Base-by-base conservation (phyloP, 345 rosid species). In the Carallia pectinifolia region DNA sequence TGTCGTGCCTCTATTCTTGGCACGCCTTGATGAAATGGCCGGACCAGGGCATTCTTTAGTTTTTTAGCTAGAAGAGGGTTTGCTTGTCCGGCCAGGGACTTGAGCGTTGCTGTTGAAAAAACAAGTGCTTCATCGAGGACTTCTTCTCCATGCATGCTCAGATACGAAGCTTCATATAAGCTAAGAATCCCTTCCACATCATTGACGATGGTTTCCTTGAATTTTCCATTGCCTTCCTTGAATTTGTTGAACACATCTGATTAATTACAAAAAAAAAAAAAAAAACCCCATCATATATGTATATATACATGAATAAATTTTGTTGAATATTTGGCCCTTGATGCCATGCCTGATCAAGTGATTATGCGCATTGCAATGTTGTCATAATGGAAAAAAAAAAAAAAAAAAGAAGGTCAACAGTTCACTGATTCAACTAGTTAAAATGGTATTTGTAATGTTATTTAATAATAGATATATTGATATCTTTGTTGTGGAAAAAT, bases 101-200 rank as follows among this genome's bases (percentile, higher is more conserved):
- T 34, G 40, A 60, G 31, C 2, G 30, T 30, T 30, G 36, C 18
- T 10, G 7, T 60, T 16, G 63, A 27, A 33, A 60, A 30, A 15
- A 9, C 38, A 60, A 60, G 38, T 37, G 63, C 63, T 60, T 60
- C 63, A 6, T 60, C 63, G 13, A 60, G 3, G 33, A 31, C 31
- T 6, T 60, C 38, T 34, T 60, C 63, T 60, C 38, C 63, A 30
- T 30, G 63, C 37, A 33, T 30, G n/a, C 63, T 60, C 2, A 60
- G 63, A 60, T 29, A 15, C 18, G 34, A 8, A 12, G 63, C 63
- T 31, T 60, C 63, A 15, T 60, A 60, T 15, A 60, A 33, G 33
- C 63, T 60, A 10, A 60, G 63, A 13, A 60, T 60, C 10, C 63
- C 63, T 60, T 31, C 31, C 38, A 4, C 38, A 31, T 60, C 63